Conservation (phyloP, 306 rosid species). For the Inga oerstediana region DNA sequence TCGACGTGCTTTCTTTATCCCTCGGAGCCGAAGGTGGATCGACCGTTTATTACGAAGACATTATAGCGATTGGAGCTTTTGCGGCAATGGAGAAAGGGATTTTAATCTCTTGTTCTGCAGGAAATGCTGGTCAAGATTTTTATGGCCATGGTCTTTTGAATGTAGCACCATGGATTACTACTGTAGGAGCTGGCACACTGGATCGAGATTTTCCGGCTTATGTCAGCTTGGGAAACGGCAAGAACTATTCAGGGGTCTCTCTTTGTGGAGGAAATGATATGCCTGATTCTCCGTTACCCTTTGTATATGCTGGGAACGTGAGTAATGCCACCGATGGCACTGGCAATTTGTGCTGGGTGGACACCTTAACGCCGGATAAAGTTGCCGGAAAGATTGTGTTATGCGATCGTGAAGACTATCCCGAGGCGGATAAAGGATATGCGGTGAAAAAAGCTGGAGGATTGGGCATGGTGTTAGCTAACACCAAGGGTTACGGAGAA, state of each 20-base stretch:
- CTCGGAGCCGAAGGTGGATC: conserved; percentile 55
- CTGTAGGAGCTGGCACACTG: conserved; percentile 91
- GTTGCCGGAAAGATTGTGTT: conserved; percentile 72
- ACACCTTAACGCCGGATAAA: conserved; percentile 52
- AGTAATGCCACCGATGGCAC: conserved; percentile 33
- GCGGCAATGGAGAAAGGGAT: conserved; percentile 85
- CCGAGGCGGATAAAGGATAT: conserved; percentile 61
- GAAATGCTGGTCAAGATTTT: conserved; percentile 57
- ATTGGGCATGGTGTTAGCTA: conserved; percentile 70
- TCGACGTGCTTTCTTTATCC: conserved; percentile 69
- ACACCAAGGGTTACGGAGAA: conserved; percentile 53
- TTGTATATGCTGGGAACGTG: conserved; percentile 63
- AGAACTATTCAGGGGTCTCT: conserved; percentile 66
- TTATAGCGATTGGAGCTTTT: conserved; percentile 68
- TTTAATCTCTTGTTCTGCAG: conserved; percentile 67
- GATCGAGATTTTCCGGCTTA: conserved; percentile 84
- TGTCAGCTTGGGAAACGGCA: conserved; percentile 68
- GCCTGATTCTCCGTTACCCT: conserved; percentile 34
- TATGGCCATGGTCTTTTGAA: conserved; percentile 46
- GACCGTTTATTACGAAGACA: conserved; percentile 51
- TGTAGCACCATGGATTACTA: conserved; percentile 88
- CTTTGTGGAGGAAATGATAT: conserved; percentile 43
- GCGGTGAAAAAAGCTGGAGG: conserved; percentile 75
- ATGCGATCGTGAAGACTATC: conserved; percentile 62
- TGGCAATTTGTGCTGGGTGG: conserved; percentile 47